Evolutionary conservation across 805 yeast genomes (phyloP), one percentile per base, ranked within the genome.

Genomic region (Candida montana): DNA sequence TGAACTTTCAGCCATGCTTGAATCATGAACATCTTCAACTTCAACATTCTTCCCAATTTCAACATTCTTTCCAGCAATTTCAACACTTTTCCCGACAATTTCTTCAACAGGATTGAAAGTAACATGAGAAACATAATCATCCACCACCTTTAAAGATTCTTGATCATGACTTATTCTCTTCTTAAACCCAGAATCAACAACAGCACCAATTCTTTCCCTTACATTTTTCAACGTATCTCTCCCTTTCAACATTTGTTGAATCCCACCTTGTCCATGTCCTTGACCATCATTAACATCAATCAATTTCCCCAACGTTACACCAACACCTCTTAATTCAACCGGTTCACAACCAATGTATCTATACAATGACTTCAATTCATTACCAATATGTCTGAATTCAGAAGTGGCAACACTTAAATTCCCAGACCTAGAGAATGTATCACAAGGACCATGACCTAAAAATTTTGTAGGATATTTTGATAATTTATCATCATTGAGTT

Each of bases 361-460:
- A 49, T 74, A 75, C 15, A 85, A 58, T 11, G 75, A 65, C 49
- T 78, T 72, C 30, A 80, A 54, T 53, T 82, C 86, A 11, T 79
- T 68, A 0, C 79, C 73, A 8, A 87, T 58, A n/a, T 76, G 54
- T 1, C 87, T 86, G 51, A 68, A 49, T 40, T 77, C 81, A 51
- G 75, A 68, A 2, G 89, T 77, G 3, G 82, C 70, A 1, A 75
- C 57, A 0, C 89, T 88, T 12, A 91, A 54, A 27, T 67, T 67
- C 3, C 82, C 64, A 10, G 81, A 67, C 49, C 78, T 79, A 33
- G 80, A 76, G 11, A 72, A 62, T 27, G 81, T 65, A 38, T 81
- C 87, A 60, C 96, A 87, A 12, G 58, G 58, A 0, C 99, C 98
- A 78, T 83, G 77, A 0, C 99, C 99, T 54, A 93, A 48, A 59